Conservation (phyloP, 1,284 basidiomycete genomes). For the Trichosporon sp. region DNA sequence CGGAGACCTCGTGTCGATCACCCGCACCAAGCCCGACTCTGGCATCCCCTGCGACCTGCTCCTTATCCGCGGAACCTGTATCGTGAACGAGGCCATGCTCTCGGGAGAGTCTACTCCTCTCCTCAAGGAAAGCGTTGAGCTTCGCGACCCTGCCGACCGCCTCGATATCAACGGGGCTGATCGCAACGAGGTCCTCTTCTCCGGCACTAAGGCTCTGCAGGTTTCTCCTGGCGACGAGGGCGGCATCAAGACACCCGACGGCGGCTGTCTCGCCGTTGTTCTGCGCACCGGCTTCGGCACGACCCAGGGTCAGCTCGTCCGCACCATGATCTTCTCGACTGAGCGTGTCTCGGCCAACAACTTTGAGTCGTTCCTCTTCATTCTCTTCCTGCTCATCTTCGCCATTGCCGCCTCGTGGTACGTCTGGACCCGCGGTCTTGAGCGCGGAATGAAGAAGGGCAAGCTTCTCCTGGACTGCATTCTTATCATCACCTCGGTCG, state of each 20-base stretch:
- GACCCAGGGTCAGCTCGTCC: constrained; percentile 86
- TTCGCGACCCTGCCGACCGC: constrained; percentile 66
- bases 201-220: constrained; percentile 90
- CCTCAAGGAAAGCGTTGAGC: constrained; percentile 83
- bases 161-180: constrained; percentile 79
- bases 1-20: constrained; percentile 78
- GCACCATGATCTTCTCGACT: constrained; percentile 96
- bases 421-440: constrained; percentile 92
- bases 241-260: constrained; percentile 61
- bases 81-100: constrained; percentile 96
- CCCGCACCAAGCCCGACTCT: constrained; percentile 72
- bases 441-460: constrained; percentile 82
- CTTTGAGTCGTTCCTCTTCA: constrained; percentile 86
- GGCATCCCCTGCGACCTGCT: constrained; percentile 86
- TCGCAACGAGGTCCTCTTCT: constrained; percentile 83
- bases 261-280: constrained; percentile 82
- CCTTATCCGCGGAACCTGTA: constrained; percentile 78
- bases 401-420: constrained; percentile 93
- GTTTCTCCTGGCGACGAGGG: constrained; percentile 51
- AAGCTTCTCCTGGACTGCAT: constrained; percentile 90
- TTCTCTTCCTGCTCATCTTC: constrained; percentile 90
- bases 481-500: constrained; percentile 89
- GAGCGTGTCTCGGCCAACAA: constrained; percentile 93
- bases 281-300: constrained; percentile 95
- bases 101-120: constrained; percentile 93